Evolutionary conservation across 257 asterid genomes (phyloP).

Genomic region (Cinchona pubescens): DNA sequence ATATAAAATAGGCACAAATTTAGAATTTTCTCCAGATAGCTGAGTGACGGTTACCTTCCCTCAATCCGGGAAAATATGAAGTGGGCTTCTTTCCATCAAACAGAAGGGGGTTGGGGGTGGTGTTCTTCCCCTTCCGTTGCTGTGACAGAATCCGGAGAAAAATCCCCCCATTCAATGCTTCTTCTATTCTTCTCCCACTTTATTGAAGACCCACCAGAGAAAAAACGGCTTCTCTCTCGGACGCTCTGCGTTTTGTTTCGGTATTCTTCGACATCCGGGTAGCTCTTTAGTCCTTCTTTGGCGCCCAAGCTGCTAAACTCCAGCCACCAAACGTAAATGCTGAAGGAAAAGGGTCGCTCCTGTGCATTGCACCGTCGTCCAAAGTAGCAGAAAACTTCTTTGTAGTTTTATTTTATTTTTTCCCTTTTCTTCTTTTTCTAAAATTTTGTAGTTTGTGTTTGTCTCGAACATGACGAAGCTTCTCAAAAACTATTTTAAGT

Average conservation of each 20-base stretch:
- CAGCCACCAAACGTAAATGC: background rate
- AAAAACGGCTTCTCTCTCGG: background rate
- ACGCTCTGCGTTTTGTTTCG: background rate
- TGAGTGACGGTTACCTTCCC: background rate
- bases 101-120: no score
- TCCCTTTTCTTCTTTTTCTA: no score
- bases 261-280: background rate
- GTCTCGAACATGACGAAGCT: no score
- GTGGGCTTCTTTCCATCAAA: no score
- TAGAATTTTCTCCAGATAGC: no score
- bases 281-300: background rate
- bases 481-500: no score
- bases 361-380: slow-evolving; percentile 7
- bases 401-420: no score
- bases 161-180: background rate
- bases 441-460: background rate
- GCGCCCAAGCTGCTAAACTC: background rate
- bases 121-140: background rate
- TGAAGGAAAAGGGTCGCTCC: background rate
- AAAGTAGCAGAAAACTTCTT: slow-evolving; percentile 9
- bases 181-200: no score
- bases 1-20: no score
- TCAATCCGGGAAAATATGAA: background rate
- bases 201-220: no score
- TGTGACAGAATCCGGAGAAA: background rate